Percentiles rank a stretch among this genome's conserved stretches.
Conservation (phyloP, 371 early-diverging fungal genomes). For the Apophysomyces trapeziformis region DNA sequence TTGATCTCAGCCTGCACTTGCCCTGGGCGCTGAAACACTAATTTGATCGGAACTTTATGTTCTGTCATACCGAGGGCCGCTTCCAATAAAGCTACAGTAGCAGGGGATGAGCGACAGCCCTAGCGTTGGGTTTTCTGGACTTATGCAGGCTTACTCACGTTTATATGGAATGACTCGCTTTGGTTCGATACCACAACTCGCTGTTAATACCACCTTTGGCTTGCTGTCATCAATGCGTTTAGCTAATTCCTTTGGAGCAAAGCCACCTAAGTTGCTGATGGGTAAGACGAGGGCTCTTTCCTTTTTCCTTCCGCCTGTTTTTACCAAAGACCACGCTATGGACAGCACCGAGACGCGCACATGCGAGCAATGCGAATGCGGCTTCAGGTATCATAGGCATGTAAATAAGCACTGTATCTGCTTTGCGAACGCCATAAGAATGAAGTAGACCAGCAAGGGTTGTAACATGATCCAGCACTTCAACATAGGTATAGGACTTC, state of each 20-base stretch:
- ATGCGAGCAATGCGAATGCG: constrained; percentile 87
- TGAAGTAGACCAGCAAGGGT: constrained; percentile 75
- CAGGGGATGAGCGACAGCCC: not conserved
- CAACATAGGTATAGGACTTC: constrained; percentile 67
- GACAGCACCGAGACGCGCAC: constrained; percentile 88
- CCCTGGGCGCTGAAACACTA: constrained; percentile 66
- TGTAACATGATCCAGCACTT: constrained; percentile 75
- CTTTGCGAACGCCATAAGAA: constrained; percentile 75
- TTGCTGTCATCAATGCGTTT: constrained; percentile 82
- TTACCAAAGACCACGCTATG: constrained; percentile 76
- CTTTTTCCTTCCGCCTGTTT: too few species aligned
- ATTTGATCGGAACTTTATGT: constrained; percentile 55
- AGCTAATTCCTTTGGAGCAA: constrained; percentile 79
- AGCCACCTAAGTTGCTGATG: constrained; percentile 68
- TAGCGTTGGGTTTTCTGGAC: not conserved
- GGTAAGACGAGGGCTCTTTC: not conserved
- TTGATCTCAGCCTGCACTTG: constrained; percentile 53
- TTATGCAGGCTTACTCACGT: constrained; percentile 33
- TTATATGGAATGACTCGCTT: constrained; percentile 67
- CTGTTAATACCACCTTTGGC: constrained; percentile 75
- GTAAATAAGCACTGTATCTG: constrained; percentile 87
- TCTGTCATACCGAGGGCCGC: constrained; percentile 59
- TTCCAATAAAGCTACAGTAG: constrained; percentile 65
- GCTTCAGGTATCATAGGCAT: constrained; percentile 93
- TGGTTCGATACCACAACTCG: constrained; percentile 83